These are phyloP conservation scores for Botrytis fragariae DNA, from an alignment of 2,329 filamentous ascomycete genomes.

Conservation along the genomic window DNA sequence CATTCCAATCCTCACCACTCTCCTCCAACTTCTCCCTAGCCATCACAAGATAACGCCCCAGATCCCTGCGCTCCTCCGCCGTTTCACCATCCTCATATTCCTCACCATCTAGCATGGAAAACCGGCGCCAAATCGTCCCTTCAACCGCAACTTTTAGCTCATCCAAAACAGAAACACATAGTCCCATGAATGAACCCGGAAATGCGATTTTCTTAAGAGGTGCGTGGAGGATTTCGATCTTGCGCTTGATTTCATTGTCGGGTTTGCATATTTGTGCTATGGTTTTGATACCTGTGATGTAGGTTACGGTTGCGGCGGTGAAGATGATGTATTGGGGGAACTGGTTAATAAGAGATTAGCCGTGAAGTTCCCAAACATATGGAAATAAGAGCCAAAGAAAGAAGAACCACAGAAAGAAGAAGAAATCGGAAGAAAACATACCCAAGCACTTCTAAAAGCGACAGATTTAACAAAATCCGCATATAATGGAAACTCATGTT, in stretches of 20 bases:
- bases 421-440: neutral
- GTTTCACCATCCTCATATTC: neutral
- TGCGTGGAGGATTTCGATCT: neutral
- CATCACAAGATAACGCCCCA: neutral
- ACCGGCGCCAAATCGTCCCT: neutral
- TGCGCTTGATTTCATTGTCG: neutral
- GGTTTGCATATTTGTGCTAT: neutral
- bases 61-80: neutral
- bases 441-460: neutral
- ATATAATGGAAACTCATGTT: neutral
- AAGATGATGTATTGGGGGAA: neutral
- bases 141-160: neutral
- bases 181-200: neutral
- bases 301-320: neutral
- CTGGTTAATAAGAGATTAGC: neutral
- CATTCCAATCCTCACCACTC: neutral
- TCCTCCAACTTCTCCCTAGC: neutral
- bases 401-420: too few relatives aligned
- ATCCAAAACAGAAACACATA: neutral
- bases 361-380: too few relatives aligned
- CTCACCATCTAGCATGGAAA: fast-evolving
- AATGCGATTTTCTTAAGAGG: neutral
- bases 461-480: neutral
- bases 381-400: too few relatives aligned
- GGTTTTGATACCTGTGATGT: neutral